A percentile compares a stretch with the other conserved stretches of the same genome.
These are phyloP conservation scores for Cytospora piceae DNA, from an alignment of 2,329 filamentous ascomycete genomes.

Conservation along the genomic window DNA sequence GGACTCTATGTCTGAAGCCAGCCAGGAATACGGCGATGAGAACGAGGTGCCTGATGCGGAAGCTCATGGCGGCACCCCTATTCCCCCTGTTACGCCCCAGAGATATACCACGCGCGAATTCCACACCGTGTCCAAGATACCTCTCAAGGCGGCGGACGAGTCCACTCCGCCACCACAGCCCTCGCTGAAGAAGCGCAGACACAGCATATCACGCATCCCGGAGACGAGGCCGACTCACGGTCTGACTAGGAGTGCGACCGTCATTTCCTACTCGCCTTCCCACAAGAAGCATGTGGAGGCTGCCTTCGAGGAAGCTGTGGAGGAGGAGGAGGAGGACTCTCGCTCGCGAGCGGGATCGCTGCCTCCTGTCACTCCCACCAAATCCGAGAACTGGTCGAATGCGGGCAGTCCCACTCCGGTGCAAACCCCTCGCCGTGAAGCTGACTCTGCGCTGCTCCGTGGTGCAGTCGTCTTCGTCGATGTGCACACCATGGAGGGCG, in stretches of 20 bases:
- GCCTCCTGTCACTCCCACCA: constrained; percentile 49
- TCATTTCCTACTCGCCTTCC: constrained; percentile 58
- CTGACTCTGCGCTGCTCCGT: constrained; percentile 59
- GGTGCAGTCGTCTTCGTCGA: constrained; percentile 83
- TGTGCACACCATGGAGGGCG: constrained; percentile 80
- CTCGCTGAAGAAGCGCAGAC: constrained; percentile 52
- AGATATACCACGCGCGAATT: constrained; percentile 58
- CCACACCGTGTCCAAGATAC: constrained; percentile 77
- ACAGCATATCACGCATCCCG: constrained; percentile 54
- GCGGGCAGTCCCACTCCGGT: constrained; percentile 53
- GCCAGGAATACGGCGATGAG: constrained; percentile 70
- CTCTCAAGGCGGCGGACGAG: constrained; percentile 70
- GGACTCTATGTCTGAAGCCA: constrained; percentile 61
- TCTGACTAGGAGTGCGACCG: constrained; percentile 53
- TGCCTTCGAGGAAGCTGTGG: constrained; percentile 34
- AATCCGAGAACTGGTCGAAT: constrained; percentile 56
- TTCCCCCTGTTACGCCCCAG: constrained; percentile 59
- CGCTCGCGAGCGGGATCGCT: constrained; percentile 33
- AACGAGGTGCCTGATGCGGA: constrained; percentile 55
- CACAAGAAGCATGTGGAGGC: constrained; percentile 44
- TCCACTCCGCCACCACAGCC: constrained; percentile 49
- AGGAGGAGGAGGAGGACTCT: constrained; percentile 32
- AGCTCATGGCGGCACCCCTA: constrained; percentile 27
- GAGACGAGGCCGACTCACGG: constrained; percentile 46
- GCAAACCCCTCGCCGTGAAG: constrained; percentile 58